Conservation (phyloP, 2,329 filamentous ascomycete species). For the Knufia petricola region DNA sequence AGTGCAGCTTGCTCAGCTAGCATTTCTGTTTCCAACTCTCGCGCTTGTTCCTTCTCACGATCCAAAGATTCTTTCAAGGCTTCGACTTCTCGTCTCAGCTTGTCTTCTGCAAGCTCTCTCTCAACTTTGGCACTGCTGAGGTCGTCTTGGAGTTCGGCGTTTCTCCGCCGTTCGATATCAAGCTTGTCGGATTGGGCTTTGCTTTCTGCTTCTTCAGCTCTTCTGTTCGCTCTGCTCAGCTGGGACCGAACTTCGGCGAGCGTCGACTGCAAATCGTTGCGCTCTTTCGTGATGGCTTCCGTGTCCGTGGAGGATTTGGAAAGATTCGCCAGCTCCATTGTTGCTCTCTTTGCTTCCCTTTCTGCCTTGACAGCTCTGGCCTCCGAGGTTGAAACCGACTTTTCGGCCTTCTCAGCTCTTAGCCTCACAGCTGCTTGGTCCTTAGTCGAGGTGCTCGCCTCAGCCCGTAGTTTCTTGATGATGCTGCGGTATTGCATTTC, state of each 20-base stretch:
- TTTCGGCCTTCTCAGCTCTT: slow-evolving; percentile 52
- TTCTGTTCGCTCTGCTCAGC: slow-evolving; percentile 56
- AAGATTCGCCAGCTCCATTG: slow-evolving; percentile 45
- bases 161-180: slow-evolving; percentile 52
- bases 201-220: slow-evolving; percentile 56
- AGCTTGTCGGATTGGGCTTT: slow-evolving; percentile 59
- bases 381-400: slow-evolving; percentile 38
- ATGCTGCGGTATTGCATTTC: slow-evolving; percentile 76
- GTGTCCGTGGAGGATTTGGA: slow-evolving; percentile 48
- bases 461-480: slow-evolving; percentile 65
- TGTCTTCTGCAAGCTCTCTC: slow-evolving; percentile 64
- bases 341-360: slow-evolving; percentile 46
- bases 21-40: slow-evolving; percentile 63
- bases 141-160: slow-evolving; percentile 51
- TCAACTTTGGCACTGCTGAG: slow-evolving; percentile 61
- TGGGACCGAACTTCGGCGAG: slow-evolving; percentile 62
- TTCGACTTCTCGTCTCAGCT: slow-evolving; percentile 56
- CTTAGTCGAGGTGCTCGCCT: slow-evolving; percentile 44
- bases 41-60: slow-evolving; percentile 60
- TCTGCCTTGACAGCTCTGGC: slow-evolving; percentile 54
- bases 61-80: slow-evolving; percentile 65
- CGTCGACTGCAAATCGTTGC: slow-evolving; percentile 52
- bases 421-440: slow-evolving; percentile 40
- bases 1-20: slow-evolving; percentile 66
- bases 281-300: slow-evolving; percentile 52